A percentile compares a stretch with the other conserved stretches of the same genome.
Evolutionary conservation across 495 filamentous ascomycete species (phyloP).

Genomic region (Peziza echinospora): DNA sequence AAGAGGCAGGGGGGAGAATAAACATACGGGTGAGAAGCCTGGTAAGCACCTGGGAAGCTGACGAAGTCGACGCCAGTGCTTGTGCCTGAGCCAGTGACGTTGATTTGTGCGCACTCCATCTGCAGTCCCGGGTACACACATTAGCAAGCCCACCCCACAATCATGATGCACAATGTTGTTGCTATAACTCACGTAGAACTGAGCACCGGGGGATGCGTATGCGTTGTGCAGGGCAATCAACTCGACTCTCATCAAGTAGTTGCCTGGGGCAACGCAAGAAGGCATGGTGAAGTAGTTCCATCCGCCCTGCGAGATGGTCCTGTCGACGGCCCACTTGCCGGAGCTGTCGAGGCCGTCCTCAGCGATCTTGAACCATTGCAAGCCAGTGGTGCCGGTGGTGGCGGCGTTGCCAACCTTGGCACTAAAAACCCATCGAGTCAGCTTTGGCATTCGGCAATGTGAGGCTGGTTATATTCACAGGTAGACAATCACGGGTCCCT

Average conservation of each 20-base stretch:
- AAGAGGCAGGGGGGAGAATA: too few relatives aligned
- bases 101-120: constrained; percentile 33
- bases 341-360: constrained; percentile 18
- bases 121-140: too few relatives aligned
- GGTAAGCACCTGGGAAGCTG: constrained; percentile 34
- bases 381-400: constrained; percentile 2
- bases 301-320: constrained; percentile 23
- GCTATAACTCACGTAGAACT: constrained; percentile 27
- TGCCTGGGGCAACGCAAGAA: constrained; percentile 27
- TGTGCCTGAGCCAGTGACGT: constrained; percentile 27
- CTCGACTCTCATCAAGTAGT: constrained; percentile 34
- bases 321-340: constrained; percentile 10
- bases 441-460: too few relatives aligned
- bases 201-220: constrained; percentile 21
- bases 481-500: constrained; percentile 12
- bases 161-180: too few relatives aligned
- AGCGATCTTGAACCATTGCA: constrained; percentile 22
- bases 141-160: too few relatives aligned
- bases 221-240: constrained; percentile 30
- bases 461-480: background rate
- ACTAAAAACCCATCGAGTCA: too few relatives aligned
- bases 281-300: constrained; percentile 33
- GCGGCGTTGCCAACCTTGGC: background rate
- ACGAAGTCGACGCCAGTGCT: constrained; percentile 27
- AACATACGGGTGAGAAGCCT: constrained; percentile 23